These are phyloP conservation scores for Penstemon newberryi DNA, from an alignment of 257 asterid genomes.

Conservation along the genomic window DNA sequence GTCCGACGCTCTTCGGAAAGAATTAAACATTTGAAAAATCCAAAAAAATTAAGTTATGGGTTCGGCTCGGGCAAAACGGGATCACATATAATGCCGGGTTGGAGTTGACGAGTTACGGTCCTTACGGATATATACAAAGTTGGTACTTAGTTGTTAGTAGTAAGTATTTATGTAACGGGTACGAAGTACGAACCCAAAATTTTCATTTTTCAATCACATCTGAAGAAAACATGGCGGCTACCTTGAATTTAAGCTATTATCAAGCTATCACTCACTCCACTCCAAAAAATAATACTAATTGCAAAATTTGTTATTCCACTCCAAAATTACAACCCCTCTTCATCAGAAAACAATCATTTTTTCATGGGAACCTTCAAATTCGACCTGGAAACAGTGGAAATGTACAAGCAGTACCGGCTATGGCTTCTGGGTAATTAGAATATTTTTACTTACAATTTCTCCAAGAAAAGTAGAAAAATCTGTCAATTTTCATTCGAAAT, in stretches of 20 bases:
- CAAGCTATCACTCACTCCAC: conserved; percentile 22
- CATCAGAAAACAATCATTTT: conserved; percentile 26
- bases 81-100: too few relatives aligned
- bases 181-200: too few relatives aligned
- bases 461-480: neutral
- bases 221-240: conserved; percentile 30
- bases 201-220: too few relatives aligned
- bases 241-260: conserved; percentile 34
- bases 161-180: too few relatives aligned
- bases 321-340: conserved; percentile 20
- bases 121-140: too few relatives aligned
- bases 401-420: conserved; percentile 32
- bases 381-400: conserved; percentile 23
- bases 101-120: too few relatives aligned
- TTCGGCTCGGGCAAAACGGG: too few relatives aligned
- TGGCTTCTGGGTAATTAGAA: conserved; percentile 45
- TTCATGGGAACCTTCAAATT: conserved; percentile 28
- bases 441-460: neutral
- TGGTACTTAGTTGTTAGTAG: too few relatives aligned
- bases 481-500: too few relatives aligned
- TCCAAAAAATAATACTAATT: neutral
- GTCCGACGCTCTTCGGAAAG: too few relatives aligned
- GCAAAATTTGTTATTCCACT: neutral
- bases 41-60: too few relatives aligned
- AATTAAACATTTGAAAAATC: too few relatives aligned